Evolutionary conservation across 306 rosid genomes (phyloP).

Genomic region (Gillenia trifoliata): DNA sequence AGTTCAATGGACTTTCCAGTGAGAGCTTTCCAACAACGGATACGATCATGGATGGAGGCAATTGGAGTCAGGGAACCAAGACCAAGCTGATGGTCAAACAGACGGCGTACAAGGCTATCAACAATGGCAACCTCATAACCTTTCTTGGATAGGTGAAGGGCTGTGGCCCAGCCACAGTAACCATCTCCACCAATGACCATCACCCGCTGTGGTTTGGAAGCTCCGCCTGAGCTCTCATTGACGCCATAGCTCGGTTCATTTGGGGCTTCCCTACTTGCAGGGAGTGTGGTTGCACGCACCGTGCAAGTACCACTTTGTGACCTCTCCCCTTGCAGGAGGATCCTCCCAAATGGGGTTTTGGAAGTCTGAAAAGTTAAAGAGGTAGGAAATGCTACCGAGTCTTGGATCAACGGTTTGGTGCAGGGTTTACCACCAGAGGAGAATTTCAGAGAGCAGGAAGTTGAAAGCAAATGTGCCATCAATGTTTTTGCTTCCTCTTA

Average conservation of each 20-base stretch:
- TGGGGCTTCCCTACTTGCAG: conserved; percentile 49
- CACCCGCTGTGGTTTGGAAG: conserved; percentile 61
- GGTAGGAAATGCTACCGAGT: conserved; percentile 35
- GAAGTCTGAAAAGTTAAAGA: conserved; percentile 30
- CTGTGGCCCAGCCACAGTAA: conserved; percentile 99
- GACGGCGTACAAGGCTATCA: conserved; percentile 86
- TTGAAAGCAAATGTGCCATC: conserved; percentile 72
- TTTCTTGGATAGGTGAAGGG: conserved; percentile 88
- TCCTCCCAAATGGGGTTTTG: conserved; percentile 39
- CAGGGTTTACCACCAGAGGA: conserved; percentile 46
- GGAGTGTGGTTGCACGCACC: conserved; percentile 49
- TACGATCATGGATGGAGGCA: conserved; percentile 74
- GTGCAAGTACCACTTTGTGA: conserved; percentile 20
- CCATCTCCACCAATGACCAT: conserved; percentile 99
- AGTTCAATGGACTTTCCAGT: conserved; percentile 82
- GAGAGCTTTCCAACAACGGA: conserved; percentile 73
- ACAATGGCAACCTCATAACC: conserved; percentile 93
- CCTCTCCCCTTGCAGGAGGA: conserved; percentile 39
- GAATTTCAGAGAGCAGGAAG: conserved; percentile 56
- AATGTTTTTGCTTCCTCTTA: conserved; percentile 5
- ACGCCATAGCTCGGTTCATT: conserved; percentile 39
- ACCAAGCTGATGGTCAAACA: conserved; percentile 91
- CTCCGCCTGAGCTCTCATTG: conserved; percentile 27
- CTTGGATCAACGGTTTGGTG: conserved; percentile 39
- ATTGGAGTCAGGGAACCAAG: conserved; percentile 83